A percentile compares a stretch with the other conserved stretches of the same genome.
Evolutionary conservation across 2,329 filamentous ascomycete species (phyloP).

Genomic region (Talaromyces albobiverticillius): DNA sequence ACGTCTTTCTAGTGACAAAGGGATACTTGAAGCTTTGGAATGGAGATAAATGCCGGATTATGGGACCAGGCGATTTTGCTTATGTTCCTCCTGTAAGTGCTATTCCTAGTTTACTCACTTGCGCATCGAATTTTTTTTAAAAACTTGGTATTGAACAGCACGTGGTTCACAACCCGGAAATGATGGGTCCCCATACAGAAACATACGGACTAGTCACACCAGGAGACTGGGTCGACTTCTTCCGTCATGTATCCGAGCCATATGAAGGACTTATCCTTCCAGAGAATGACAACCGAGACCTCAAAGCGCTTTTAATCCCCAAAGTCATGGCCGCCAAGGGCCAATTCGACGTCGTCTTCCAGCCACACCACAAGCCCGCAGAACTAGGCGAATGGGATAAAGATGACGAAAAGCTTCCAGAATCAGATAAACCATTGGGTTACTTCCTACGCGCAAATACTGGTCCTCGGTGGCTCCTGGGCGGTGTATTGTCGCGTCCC

Average conservation of each 20-base stretch:
- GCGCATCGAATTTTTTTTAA: slow-evolving; percentile 27
- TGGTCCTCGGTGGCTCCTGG: slow-evolving; percentile 47
- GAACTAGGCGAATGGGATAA: slow-evolving; percentile 10
- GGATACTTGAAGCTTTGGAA: slow-evolving; percentile 57
- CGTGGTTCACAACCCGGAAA: slow-evolving; percentile 55
- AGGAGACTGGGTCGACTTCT: slow-evolving; percentile 61
- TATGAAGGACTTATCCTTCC: slow-evolving; percentile 52
- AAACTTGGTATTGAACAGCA: slow-evolving; percentile 10
- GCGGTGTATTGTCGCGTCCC: slow-evolving; percentile 47
- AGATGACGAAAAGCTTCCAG: slow-evolving; percentile 8
- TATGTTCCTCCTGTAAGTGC: slow-evolving; percentile 53
- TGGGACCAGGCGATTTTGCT: slow-evolving; percentile 57
- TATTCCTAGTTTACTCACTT: neutral
- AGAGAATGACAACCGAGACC: slow-evolving; percentile 51
- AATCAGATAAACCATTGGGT: slow-evolving; percentile 40
- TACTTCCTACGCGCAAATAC: slow-evolving; percentile 55
- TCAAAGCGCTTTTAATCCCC: slow-evolving; percentile 50
- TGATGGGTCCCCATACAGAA: slow-evolving; percentile 55
- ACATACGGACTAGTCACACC: slow-evolving; percentile 55
- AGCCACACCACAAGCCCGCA: slow-evolving; percentile 41
- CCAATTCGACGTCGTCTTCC: slow-evolving; percentile 56
- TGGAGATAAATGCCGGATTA: slow-evolving; percentile 54
- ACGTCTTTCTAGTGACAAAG: slow-evolving; percentile 57
- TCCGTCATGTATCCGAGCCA: slow-evolving; percentile 55
- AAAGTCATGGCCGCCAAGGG: slow-evolving; percentile 57